Conservation (phyloP, 176 grass and related monocot genomes). For the Hyparrhenia diplandra region DNA sequence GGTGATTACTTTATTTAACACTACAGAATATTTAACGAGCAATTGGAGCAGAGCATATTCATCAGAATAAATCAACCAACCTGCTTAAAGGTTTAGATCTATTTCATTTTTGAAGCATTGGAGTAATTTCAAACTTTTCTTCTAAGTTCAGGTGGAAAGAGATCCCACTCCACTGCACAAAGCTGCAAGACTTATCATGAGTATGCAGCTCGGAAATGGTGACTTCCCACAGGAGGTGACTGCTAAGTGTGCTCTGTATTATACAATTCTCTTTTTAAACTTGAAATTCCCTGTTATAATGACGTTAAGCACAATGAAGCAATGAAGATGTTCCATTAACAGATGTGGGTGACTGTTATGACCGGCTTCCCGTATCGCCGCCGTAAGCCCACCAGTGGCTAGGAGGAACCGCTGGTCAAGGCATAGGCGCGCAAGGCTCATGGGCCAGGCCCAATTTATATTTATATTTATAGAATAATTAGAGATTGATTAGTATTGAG, state of each 20-base stretch:
- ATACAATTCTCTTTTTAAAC: neutral
- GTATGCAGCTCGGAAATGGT: slow-evolving; percentile 53
- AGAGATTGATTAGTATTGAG: too few species aligned
- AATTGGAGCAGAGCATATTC: neutral
- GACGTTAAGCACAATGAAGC: neutral
- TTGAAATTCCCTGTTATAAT: neutral
- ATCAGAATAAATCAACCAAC: neutral
- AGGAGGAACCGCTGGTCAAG: too few species aligned
- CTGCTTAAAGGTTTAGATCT: neutral
- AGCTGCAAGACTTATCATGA: slow-evolving; percentile 57
- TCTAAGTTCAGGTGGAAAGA: slow-evolving; percentile 38
- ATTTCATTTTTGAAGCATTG: neutral
- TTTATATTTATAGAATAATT: too few species aligned
- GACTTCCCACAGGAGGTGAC: slow-evolving; percentile 78
- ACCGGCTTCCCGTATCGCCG: too few species aligned
- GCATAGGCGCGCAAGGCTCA: too few species aligned
- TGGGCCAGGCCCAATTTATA: too few species aligned
- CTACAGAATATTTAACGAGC: neutral
- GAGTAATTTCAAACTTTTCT: slow-evolving; percentile 10
- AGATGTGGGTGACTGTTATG: neutral
- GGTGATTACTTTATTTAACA: slow-evolving; percentile 37
- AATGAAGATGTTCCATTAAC: neutral
- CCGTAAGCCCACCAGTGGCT: too few species aligned
- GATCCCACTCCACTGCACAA: slow-evolving; percentile 58
- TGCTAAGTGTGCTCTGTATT: neutral